These are phyloP conservation scores for Trametes maxima DNA, from an alignment of 768 basidiomycete genomes.

Conservation along the genomic window DNA sequence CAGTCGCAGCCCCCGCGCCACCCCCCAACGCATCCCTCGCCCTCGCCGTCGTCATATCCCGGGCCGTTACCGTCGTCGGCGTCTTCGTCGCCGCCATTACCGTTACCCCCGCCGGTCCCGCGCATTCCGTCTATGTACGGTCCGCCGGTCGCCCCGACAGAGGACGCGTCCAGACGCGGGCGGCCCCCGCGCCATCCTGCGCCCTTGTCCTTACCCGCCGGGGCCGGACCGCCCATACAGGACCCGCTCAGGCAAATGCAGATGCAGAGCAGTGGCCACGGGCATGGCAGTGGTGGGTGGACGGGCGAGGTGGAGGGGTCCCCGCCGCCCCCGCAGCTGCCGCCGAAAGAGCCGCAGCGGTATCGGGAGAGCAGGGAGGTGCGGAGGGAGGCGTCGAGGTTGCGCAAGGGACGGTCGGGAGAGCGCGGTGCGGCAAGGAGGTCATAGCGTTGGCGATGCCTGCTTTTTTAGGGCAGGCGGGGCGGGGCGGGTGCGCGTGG, in stretches of 20 bases:
- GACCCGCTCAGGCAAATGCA: conserved; percentile 2
- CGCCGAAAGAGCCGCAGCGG: not conserved
- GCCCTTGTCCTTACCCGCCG: not conserved
- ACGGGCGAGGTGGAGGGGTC: not conserved
- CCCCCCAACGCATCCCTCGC: conserved; percentile 22
- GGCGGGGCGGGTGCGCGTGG: not conserved
- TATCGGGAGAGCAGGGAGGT: not conserved
- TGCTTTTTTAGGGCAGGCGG: not conserved
- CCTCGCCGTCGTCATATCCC: conserved; percentile 24
- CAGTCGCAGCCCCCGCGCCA: conserved; percentile 22
- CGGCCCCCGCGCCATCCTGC: not conserved
- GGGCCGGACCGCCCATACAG: not conserved
- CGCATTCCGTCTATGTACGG: conserved; percentile 24
- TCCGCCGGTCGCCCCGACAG: not conserved
- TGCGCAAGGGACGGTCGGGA: conserved; percentile 2
- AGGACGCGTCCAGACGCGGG: not conserved
- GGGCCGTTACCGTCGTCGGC: conserved; percentile 14
- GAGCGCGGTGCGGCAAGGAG: not conserved
- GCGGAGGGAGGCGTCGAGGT: conserved; percentile 11
- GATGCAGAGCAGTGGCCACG: not conserved
- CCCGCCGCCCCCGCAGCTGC: no score
- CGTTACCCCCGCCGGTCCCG: conserved; percentile 29
- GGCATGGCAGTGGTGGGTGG: not conserved
- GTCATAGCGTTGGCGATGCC: conserved; percentile 17
- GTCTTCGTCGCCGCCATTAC: not conserved